Conservation (phyloP, 2,329 filamentous ascomycete species). For the Mycosphaerella arachidis region DNA sequence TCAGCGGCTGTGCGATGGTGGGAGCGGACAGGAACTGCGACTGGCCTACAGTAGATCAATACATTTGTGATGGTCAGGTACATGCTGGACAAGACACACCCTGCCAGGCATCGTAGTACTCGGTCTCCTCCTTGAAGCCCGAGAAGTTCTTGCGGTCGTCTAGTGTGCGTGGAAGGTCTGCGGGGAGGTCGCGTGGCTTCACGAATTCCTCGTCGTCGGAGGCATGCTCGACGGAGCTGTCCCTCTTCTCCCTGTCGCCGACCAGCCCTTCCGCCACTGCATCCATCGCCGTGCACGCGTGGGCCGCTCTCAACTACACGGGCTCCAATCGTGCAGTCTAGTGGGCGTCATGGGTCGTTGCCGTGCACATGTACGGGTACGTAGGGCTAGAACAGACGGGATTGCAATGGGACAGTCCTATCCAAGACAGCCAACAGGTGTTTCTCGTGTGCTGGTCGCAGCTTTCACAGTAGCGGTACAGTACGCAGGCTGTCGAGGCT, state of each 20-base stretch:
- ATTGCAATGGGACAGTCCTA: too few relatives aligned
- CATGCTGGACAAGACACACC: conserved; percentile 48
- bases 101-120: conserved; percentile 99
- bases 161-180: conserved; percentile 84
- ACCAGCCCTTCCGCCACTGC: conserved; percentile 10
- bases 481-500: too few relatives aligned
- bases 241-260: conserved; percentile 4
- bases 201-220: conserved; percentile 27
- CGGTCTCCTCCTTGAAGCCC: conserved; percentile 72
- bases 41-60: conserved; percentile 59
- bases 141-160: conserved; percentile 75
- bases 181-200: conserved; percentile 57
- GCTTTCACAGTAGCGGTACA: background rate
- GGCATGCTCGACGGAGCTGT: conserved; percentile 12
- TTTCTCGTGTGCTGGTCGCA: background rate
- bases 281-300: conserved; percentile 12
- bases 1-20: conserved; percentile 74
- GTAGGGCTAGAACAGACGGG: background rate
- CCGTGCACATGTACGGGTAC: background rate
- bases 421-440: too few relatives aligned
- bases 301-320: background rate
- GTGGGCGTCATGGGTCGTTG: conserved; percentile 4
- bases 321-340: background rate
- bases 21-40: conserved; percentile 91
- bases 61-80: background rate